Percentiles rank a stretch among this genome's conserved stretches.
Evolutionary conservation across 2,329 filamentous ascomycete species (phyloP).

Genomic region (Fusarium sp.): DNA sequence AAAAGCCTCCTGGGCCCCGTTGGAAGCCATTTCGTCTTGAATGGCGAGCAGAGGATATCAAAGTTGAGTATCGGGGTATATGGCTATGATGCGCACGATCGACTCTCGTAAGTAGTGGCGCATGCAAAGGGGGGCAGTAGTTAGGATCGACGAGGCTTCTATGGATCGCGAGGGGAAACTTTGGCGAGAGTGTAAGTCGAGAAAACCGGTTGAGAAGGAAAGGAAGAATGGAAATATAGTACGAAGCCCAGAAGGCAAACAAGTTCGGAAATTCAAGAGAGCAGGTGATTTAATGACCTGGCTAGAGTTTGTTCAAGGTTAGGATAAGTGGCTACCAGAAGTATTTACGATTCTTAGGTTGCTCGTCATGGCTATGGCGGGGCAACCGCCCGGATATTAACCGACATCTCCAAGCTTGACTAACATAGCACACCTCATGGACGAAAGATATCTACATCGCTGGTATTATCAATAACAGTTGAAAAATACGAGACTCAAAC

Average conservation of each 20-base stretch:
- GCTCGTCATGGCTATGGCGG: constrained; percentile 40
- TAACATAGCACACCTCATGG: neutral
- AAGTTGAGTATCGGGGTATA: neutral
- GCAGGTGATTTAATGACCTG: constrained; percentile 29
- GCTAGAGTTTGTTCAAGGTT: constrained; percentile 35
- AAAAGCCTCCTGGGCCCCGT: constrained; percentile 74
- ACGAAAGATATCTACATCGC: neutral
- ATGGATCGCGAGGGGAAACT: constrained; percentile 11
- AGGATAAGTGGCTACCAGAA: constrained; percentile 28
- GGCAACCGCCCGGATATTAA: constrained; percentile 39
- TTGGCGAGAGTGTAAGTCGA: neutral
- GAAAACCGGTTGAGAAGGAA: constrained; percentile 12
- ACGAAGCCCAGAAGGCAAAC: constrained; percentile 7
- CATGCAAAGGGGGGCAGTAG: constrained; percentile 38
- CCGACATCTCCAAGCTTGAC: neutral
- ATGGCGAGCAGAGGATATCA: neutral
- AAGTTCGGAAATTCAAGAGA: constrained; percentile 18
- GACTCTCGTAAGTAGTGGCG: constrained; percentile 28
- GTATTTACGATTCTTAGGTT: neutral
- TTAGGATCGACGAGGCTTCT: constrained; percentile 12
- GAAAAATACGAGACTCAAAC: neutral
- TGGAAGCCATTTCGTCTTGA: constrained; percentile 69
- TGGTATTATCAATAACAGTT: neutral
- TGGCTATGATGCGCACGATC: constrained; percentile 35
- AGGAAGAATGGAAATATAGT: constrained; percentile 10